Base-by-base conservation (phyloP, 257 asterid genomes). In the Oldenlandia corymbosa region DNA sequence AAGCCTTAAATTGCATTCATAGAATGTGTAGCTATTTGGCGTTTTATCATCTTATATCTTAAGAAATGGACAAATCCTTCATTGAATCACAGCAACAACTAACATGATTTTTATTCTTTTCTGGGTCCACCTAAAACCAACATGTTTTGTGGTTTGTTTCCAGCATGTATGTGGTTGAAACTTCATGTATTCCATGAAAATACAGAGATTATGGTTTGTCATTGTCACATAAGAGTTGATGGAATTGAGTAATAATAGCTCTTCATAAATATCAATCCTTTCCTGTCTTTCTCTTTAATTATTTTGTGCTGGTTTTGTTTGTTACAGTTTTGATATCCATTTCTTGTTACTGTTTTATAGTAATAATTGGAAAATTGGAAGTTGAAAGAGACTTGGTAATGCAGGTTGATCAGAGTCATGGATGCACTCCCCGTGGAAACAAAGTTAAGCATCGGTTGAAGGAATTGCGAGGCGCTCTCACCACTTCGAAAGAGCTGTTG, bases 401-500 rank as follows among this genome's bases (percentile, higher is more conserved):
- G 82, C 94, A 88, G 96, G 88, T 76, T 64, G 84, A 81, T 74
- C 75, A 78, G 48, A 84, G 77, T 59, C 81, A 67, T 57, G 84
- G 83, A 18, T 67, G 75, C 31, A 80, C 74, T 9, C 82, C 67
- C 72, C 86, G 3, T 42, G 75, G 32, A 60, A 76, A 46, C 62
- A 79, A 80, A 69, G 64, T 81, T 20, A 82, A 85, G 75, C 80
- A 78, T 64, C 85, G 75, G 5, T 81, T 89, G 61, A 87, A 79
- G 77, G 95, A 89, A 70, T 85, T 84, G 24, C 77, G 76, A n/a
- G 80, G 75, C 26, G 84, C 94, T 53, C 90, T 92, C 39, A 48
- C 87, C 26, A 82, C 97, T 26, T 93, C 95, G 6, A 84, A 83
- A 76, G 97, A 90, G 69, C 60, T 90, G 36, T 76, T 85, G 59